Percentiles rank a stretch among this genome's conserved stretches.
These are phyloP conservation scores for Plasmodium falciparum DNA, from an alignment of 169 alveolate species.

Conservation along the genomic window DNA sequence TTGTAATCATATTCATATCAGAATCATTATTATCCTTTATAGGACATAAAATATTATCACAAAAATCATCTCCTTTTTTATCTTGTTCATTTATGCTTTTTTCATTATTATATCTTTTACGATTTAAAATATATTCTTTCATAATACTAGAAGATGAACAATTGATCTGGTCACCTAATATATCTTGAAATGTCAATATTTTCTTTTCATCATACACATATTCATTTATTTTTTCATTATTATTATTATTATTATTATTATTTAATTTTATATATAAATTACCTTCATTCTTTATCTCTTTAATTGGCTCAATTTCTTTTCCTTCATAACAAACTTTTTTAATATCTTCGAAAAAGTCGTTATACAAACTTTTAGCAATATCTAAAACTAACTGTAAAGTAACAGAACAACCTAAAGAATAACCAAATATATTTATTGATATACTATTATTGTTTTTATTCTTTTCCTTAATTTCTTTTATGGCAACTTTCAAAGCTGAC, in stretches of 20 bases:
- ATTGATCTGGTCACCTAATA: background rate
- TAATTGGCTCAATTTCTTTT: conserved; percentile 43
- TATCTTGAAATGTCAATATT: conserved; percentile 45
- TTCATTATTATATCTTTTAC: background rate
- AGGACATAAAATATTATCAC: background rate
- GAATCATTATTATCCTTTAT: background rate
- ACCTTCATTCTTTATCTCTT: conserved; percentile 20
- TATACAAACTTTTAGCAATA: conserved; percentile 72
- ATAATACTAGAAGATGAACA: background rate
- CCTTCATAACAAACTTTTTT: conserved; percentile 26
- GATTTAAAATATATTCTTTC: background rate
- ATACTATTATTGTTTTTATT: background rate
- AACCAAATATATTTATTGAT: conserved; percentile 46
- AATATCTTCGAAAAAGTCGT: conserved; percentile 48
- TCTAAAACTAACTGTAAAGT: conserved; percentile 47
- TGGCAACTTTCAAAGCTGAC: conserved; percentile 63
- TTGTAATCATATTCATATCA: background rate
- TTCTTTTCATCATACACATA: conserved; percentile 69
- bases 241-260: conserved; percentile 9
- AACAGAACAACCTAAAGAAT: conserved; percentile 69
- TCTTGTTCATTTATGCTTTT: background rate
- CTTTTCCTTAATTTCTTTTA: conserved; percentile 35
- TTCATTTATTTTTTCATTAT: conserved; percentile 22
- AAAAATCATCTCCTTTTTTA: background rate
- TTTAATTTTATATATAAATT: conserved; percentile 37